Evolutionary conservation across 306 rosid genomes (phyloP), one percentile per base, ranked within the genome.

Genomic region (Datisca glomerata): DNA sequence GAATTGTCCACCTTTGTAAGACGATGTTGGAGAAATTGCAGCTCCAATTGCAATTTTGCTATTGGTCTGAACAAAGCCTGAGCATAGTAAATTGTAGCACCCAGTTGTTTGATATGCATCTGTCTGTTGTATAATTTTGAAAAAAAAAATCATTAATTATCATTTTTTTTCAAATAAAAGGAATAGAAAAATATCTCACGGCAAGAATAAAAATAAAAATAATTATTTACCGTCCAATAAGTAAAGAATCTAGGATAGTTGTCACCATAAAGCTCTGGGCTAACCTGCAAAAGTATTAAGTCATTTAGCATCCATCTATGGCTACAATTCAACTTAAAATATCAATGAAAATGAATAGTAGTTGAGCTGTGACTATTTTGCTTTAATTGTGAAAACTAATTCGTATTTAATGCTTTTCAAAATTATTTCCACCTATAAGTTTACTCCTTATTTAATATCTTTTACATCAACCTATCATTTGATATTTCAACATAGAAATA

Each of bases 181-280:
- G 20, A 2, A 15, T 31, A 8, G 36, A n/a, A n/a, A n/a, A n/a
- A n/a, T n/a, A n/a, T n/a, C n/a, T 12, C 33, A 16, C 8, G 17
- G 2, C 7, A 15, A 36, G 16, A 35, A 14, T 9, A 13, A 9
- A 36, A 36, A 36, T 36, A 15, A 12, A 7, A 36, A 36, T 11
- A 36, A 11, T 2, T 12, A 21, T 49, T 29, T 22, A 53, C 59
- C 12, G 59, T 53, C 59, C 59, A 53, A 42, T 53, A 53, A 29
- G 59, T 53, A 32, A 53, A 53, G 31, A 53, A 53, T 53, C 59
- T 53, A 12, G 59, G 59, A 41, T 41, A 53, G 22, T 53, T 42
- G 49, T 53, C 59, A 16, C 59, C 59, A 22, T 53, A 53, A 21
- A 53, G 59, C 47, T 53, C 59, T 41, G 59, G 59, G 29, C 59